Evolutionary conservation across 306 rosid species (phyloP).

Genomic region (Purshia tridentata): DNA sequence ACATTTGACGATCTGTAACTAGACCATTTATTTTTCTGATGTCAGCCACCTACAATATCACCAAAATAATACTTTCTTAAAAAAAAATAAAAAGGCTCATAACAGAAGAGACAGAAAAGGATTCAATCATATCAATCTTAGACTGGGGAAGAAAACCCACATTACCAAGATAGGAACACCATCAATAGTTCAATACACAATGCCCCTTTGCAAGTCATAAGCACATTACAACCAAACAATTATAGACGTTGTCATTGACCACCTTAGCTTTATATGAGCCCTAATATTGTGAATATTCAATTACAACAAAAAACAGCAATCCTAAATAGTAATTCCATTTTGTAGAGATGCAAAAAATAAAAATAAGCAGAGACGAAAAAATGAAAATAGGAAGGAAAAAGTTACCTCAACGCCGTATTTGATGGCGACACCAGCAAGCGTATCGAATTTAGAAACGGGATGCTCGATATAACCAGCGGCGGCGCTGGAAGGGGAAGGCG

Average conservation of each 20-base stretch:
- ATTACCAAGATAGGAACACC: neutral
- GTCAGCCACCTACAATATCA: conserved; percentile 58
- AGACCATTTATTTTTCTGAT: conserved; percentile 78
- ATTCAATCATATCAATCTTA: too few relatives aligned
- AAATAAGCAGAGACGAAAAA: neutral
- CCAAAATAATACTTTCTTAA: conserved; percentile 8
- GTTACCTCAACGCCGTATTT: conserved; percentile 90
- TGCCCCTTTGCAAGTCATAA: neutral
- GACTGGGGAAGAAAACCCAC: neutral
- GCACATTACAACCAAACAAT: neutral
- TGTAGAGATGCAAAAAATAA: too few relatives aligned
- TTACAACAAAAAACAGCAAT: neutral
- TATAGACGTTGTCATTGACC: neutral
- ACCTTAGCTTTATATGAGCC: neutral
- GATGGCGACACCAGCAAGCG: conserved; percentile 89
- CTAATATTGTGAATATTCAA: neutral
- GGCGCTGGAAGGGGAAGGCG: conserved; percentile 10
- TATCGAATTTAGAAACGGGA: conserved; percentile 70
- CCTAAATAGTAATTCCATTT: neutral
- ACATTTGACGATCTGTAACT: conserved; percentile 88
- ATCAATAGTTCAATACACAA: too few relatives aligned
- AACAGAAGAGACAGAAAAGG: neutral
- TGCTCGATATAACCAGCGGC: conserved; percentile 54
- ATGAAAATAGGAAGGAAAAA: neutral
- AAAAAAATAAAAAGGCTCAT: neutral